Percentiles rank a stretch among this genome's conserved stretches.
These are phyloP conservation scores for Huntiella decipiens DNA, from an alignment of 2,329 filamentous ascomycete genomes.

Conservation along the genomic window DNA sequence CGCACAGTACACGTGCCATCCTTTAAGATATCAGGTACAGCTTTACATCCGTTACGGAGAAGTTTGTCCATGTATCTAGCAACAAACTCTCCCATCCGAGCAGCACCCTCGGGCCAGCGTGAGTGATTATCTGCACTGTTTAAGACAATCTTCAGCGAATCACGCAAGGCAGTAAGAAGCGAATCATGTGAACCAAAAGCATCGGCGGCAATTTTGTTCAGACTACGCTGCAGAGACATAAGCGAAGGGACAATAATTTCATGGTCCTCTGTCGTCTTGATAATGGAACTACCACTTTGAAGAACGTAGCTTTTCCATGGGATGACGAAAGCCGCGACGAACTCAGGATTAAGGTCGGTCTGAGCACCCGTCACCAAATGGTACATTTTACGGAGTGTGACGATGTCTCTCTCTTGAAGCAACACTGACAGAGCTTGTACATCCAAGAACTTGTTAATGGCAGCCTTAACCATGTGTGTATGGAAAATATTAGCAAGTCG, in stretches of 20 bases:
- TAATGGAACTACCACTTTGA: conserved; percentile 53
- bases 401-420: conserved; percentile 48
- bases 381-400: conserved; percentile 59
- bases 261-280: conserved; percentile 59
- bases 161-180: conserved; percentile 59
- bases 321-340: conserved; percentile 49
- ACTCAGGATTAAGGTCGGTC: conserved; percentile 31
- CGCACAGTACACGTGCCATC: conserved; percentile 46
- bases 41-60: conserved; percentile 71
- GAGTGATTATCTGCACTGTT: conserved; percentile 63
- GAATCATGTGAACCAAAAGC: conserved; percentile 63
- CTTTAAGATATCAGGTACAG: conserved; percentile 34
- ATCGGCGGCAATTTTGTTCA: conserved; percentile 58
- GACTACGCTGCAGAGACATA: conserved; percentile 57
- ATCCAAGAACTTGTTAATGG: conserved; percentile 47
- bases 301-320: conserved; percentile 70
- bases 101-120: conserved; percentile 64
- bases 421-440: conserved; percentile 50
- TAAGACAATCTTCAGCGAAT: conserved; percentile 78
- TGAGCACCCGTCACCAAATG: conserved; percentile 38
- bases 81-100: conserved; percentile 96
- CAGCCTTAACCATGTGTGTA: conserved; percentile 47
- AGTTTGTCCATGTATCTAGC: conserved; percentile 90
- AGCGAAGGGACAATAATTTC: conserved; percentile 76
- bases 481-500: conserved; percentile 58